Conservation (phyloP, 768 basidiomycete species). For the Podaxis mareebaensis region DNA sequence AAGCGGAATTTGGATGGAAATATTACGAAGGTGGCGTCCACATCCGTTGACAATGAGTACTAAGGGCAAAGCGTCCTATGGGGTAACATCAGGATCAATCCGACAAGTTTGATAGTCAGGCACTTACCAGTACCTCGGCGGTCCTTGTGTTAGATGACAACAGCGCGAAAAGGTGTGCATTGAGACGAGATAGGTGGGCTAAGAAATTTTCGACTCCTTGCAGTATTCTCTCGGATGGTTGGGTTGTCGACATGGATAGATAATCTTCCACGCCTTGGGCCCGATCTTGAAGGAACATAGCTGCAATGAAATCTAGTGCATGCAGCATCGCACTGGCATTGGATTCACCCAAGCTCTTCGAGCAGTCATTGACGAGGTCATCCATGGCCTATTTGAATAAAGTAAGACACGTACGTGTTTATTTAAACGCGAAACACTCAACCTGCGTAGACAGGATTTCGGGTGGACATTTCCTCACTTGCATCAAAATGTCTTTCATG, state of each 20-base stretch:
- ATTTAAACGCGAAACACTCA: conserved; percentile 5
- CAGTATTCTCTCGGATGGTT: neutral
- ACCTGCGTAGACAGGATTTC: conserved; percentile 12
- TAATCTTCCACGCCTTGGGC: conserved; percentile 17
- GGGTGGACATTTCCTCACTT: conserved; percentile 1
- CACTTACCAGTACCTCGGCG: neutral
- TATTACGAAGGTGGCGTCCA: conserved; percentile 45
- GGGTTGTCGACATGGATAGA: neutral
- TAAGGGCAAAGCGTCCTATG: conserved; percentile 27
- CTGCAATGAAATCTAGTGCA: conserved; percentile 41
- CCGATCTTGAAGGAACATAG: conserved; percentile 37
- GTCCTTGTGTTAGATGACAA: neutral
- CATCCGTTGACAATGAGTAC: conserved; percentile 44
- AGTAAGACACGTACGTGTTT: conserved; percentile 12
- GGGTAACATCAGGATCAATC: neutral
- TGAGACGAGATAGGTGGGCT: neutral
- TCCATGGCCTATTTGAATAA: conserved; percentile 12
- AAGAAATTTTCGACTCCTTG: conserved; percentile 5
- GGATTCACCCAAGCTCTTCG: neutral
- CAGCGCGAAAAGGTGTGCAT: neutral
- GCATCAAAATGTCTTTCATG: neutral
- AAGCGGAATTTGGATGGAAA: conserved; percentile 45
- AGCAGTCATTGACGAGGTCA: conserved; percentile 8
- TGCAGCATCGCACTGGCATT: conserved; percentile 31
- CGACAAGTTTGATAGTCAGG: no score